A percentile compares a stretch with the other conserved stretches of the same genome.
phyloP scores from a whole-genome alignment of 257 asterid genomes.

The Solanum microdontum region DNA sequence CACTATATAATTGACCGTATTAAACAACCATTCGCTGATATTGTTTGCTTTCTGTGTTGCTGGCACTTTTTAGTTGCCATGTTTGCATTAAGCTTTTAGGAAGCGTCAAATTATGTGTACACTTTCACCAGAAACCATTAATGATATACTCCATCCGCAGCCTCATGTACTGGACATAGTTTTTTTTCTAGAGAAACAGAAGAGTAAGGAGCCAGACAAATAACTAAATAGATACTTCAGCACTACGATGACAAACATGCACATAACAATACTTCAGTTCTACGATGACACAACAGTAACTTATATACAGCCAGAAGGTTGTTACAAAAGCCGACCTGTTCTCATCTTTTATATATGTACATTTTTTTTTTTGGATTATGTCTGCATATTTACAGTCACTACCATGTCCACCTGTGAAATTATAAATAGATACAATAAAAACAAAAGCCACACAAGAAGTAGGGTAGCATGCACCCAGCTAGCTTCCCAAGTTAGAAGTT shows the following conservation, averaged over 20 bases:
- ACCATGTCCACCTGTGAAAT: neutral
- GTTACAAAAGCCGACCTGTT: neutral
- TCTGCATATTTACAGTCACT: neutral
- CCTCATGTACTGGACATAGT: neutral
- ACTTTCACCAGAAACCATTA: neutral
- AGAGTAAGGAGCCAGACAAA: neutral
- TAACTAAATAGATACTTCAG: neutral
- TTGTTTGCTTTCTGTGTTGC: neutral
- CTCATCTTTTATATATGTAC: slow-evolving; percentile 4
- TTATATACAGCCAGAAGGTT: neutral
- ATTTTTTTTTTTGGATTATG: neutral
- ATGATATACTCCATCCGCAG: neutral
- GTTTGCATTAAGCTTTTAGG: neutral
- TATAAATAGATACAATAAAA: neutral
- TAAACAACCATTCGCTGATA: neutral
- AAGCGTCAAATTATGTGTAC: neutral
- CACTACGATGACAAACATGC: neutral
- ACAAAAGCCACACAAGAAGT: neutral
- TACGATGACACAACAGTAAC: neutral
- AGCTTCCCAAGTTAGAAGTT: slow-evolving; percentile 21
- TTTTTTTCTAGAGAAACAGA: neutral
- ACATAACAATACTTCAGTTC: neutral
- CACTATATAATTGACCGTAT: neutral
- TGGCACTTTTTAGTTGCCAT: neutral
- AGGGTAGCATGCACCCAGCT: neutral